Conservation (phyloP, 306 rosid species). For the Lathyrus tuberosus region DNA sequence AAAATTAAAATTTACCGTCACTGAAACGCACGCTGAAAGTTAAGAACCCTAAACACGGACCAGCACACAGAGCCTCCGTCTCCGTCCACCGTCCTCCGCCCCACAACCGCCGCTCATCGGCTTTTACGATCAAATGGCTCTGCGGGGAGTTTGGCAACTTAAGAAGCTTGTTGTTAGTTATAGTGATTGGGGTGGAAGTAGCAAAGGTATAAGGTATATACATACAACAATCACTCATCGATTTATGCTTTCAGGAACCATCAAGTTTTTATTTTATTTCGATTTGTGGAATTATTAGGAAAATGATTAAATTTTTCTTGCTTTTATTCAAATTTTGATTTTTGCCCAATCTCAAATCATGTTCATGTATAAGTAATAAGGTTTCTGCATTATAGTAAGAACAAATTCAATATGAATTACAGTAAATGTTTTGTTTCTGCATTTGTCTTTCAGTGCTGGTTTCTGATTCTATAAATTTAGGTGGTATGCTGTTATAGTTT, state of each 20-base stretch:
- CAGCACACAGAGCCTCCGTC: background rate
- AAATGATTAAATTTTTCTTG: background rate
- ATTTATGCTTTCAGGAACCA: slow-evolving; percentile 7
- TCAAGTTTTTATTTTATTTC: background rate
- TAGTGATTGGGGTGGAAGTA: slow-evolving; percentile 91
- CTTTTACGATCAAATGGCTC: slow-evolving; percentile 58
- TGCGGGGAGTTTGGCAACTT: slow-evolving; percentile 91
- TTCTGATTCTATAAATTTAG: too few species aligned
- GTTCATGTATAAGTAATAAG: background rate
- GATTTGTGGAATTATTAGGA: background rate
- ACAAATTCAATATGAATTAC: too few species aligned
- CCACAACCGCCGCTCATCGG: background rate
- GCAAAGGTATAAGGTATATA: slow-evolving; percentile 79
- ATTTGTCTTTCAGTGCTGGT: too few species aligned
- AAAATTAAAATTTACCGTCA: too few species aligned
- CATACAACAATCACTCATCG: slow-evolving; percentile 20
- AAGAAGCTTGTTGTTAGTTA: slow-evolving; percentile 77
- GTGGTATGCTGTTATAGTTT: too few species aligned
- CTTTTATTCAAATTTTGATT: background rate
- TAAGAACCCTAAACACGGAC: background rate
- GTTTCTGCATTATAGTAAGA: too few species aligned
- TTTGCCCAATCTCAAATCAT: background rate
- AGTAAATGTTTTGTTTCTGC: too few species aligned
- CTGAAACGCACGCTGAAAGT: background rate
- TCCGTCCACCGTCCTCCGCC: background rate